Base-by-base conservation (phyloP, 192 early-diverging fungal genomes). In the Entomortierella chlamydospora region DNA sequence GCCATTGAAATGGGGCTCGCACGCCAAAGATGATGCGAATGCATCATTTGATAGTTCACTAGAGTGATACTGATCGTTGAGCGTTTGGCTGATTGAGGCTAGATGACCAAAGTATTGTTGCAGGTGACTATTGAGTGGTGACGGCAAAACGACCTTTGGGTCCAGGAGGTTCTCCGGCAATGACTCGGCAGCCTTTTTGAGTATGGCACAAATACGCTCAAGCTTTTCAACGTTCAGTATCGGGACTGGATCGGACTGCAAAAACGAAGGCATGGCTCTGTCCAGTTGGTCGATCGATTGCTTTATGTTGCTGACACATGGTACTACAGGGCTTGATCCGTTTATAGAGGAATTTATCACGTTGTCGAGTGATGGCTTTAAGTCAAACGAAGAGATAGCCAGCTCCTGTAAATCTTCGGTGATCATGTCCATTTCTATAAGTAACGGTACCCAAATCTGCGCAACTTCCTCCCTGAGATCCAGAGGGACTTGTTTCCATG, bases 221-320 rank as follows among this genome's bases (percentile, higher is more conserved):
- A 65, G 63, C 33, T 81, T 73, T 1, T 81, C 65, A 26, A 63
- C 45, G 17, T 54, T 73, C 30, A 76, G 72, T 6, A 56, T 47
- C 0, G 42, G 61, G 8, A 54, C 67, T 1, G 64, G 69, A 2
- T 22, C 54, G 23, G 41, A 58, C 29, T 57, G 67, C 55, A 70
- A 71, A 57, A 76, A 86, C 59, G 20, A 81, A 12, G 41, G 76
- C 63, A 81, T 86, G 50, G 66, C 60, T 30, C 69, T 57, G 22
- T 82, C 81, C 18, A 87, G 42, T 20, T 78, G 56, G 49, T 88
- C 87, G 1, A 91, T 72, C 26, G 80, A 66, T 54, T 89, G 84
- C 20, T 85, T 85, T 28, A 93, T 87, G 37, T 88, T 72, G 30
- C 91, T 89, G 59, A 91, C 86, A 74, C 85, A 93, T 20, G 91